Base-by-base conservation (phyloP, 163 green algal species). In the Chlamydomonas reinhardtii region DNA sequence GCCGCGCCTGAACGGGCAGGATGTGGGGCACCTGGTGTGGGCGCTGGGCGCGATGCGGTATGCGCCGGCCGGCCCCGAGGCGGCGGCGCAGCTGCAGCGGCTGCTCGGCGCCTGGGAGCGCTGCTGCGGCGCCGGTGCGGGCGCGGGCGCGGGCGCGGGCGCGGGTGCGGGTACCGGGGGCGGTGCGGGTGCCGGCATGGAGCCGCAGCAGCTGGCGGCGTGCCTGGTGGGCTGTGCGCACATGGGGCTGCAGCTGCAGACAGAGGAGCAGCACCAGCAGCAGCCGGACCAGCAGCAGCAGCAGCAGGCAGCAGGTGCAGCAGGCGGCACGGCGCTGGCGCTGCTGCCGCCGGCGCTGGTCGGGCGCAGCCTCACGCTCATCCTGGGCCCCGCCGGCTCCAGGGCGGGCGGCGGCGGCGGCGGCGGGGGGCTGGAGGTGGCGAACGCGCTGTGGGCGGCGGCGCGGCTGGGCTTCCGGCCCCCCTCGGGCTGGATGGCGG, bases 361-460 rank as follows among this genome's bases (percentile, higher is more conserved):
- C 5, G 24, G 1, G n/a, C 16, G 6, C 65, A 35, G 74, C 48
- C 48, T 56, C 6, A 17, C 48, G 48, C 48, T 56, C 6, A 17
- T 56, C 48, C 48, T 56, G 12, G 48, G 48, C 48, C 48, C 48
- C 48, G 14, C 9, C 48, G 6, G 48, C 5, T 19, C 48, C 48
- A 56, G 14, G 48, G 12, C 12, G 11, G 19, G 6, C 9, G 48
- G 12, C 48, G 48, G 12, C 48, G 11, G 11, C 48, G 48, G 6
- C 48, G 48, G 48, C 48, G 48, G 48, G 11, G 48, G 48, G 17
- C 83, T 85, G 75, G 34, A 2, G 27, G 52, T 84, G 69, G 74
- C 74, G 25, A 89, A 89, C 66, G 31, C 74, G 34, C 65, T 89
- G 66, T 89, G 75, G 75, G 83, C 83, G 65, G 74, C 43, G 56